These are phyloP conservation scores for Lipomyces anomalus DNA, from an alignment of 805 yeast species.

Conservation along the genomic window DNA sequence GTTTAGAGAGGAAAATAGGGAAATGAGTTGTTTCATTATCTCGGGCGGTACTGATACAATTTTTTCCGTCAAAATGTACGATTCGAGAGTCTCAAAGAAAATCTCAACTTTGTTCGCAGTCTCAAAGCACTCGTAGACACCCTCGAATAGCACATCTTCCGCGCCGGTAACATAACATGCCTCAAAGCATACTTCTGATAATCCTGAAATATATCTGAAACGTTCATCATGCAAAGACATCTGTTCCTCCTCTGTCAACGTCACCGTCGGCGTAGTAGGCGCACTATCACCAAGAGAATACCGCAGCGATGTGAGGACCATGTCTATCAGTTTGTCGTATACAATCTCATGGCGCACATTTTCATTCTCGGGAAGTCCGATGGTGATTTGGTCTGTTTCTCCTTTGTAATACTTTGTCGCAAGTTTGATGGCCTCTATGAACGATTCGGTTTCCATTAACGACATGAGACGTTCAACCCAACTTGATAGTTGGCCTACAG, in stretches of 20 bases:
- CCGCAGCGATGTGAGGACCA: constrained; percentile 49
- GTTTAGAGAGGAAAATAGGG: constrained; percentile 39
- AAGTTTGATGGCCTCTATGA: constrained; percentile 50
- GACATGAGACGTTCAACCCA: constrained; percentile 64
- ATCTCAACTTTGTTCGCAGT: constrained; percentile 32
- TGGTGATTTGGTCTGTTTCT: constrained; percentile 42
- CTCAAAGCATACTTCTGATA: constrained; percentile 38
- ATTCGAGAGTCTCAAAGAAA: constrained; percentile 51
- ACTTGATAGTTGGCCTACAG: constrained; percentile 53
- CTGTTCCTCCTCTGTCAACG: constrained; percentile 1
- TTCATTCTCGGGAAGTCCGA: constrained; percentile 52
- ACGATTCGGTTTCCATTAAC: constrained; percentile 45
- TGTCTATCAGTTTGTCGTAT: constrained; percentile 48
- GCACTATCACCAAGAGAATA: constrained; percentile 35
- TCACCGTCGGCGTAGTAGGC: constrained; percentile 18
- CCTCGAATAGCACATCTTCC: constrained; percentile 39
- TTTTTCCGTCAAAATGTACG: constrained; percentile 44
- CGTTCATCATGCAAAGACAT: constrained; percentile 8
- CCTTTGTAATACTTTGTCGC: constrained; percentile 52
- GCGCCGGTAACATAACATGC: constrained; percentile 39
- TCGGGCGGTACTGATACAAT: constrained; percentile 54
- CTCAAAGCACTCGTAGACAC: constrained; percentile 42
- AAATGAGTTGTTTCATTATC: constrained; percentile 57
- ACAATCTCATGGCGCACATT: constrained; percentile 45
- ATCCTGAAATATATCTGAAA: constrained; percentile 28